Evolutionary conservation across 2,329 filamentous ascomycete species (phyloP).

Genomic region (Xylariaceae sp.): DNA sequence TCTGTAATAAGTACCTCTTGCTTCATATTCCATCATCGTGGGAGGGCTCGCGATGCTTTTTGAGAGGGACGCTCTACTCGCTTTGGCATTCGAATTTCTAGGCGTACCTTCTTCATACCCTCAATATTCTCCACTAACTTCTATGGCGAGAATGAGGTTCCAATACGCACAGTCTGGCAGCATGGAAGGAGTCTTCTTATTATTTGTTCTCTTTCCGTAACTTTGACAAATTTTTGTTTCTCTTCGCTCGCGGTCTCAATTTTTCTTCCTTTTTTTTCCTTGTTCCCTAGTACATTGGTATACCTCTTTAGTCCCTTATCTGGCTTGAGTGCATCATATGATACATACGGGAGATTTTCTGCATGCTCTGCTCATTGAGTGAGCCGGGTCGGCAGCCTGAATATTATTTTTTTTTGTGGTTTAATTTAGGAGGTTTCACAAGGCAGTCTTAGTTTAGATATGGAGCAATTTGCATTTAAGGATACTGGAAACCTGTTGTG

Average conservation of each 20-base stretch:
- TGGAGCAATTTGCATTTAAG: conserved; percentile 26
- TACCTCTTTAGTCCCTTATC: conserved; percentile 9
- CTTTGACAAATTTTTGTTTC: background rate
- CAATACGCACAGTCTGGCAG: conserved; percentile 28
- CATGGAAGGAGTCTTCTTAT: conserved; percentile 29
- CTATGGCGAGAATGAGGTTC: conserved; percentile 15
- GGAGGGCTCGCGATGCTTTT: too few relatives aligned
- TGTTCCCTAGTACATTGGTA: background rate
- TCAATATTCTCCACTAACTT: conserved; percentile 17
- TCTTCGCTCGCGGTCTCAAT: background rate
- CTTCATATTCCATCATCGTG: too few relatives aligned
- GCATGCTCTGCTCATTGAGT: conserved; percentile 25
- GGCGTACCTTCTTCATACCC: conserved; percentile 30
- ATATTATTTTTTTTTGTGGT: background rate
- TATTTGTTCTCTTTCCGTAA: conserved; percentile 2
- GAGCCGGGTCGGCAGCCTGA: conserved; percentile 14
- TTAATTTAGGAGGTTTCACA: background rate
- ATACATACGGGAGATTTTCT: conserved; percentile 24
- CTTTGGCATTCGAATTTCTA: too few relatives aligned
- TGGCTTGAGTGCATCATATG: conserved; percentile 11
- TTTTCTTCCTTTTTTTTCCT: conserved; percentile 1
- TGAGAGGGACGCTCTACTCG: too few relatives aligned
- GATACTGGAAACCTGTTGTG: conserved; percentile 5
- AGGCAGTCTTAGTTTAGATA: conserved; percentile 8
- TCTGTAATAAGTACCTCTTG: too few relatives aligned